phyloP scores from a whole-genome alignment of 805 yeast genomes.

The Schizosaccharomyces pombe region DNA sequence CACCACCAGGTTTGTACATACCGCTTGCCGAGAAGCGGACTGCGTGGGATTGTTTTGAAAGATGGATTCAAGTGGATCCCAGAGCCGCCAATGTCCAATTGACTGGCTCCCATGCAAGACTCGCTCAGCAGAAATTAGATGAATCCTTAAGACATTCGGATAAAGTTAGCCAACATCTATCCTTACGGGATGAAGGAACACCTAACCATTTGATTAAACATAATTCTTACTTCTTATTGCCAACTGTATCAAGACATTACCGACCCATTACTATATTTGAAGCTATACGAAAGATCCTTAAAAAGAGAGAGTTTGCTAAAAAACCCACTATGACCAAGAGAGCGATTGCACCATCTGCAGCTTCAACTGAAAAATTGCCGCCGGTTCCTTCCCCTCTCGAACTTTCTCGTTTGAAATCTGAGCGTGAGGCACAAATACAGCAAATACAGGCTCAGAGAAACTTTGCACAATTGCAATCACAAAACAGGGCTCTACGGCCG shows the following conservation, averaged over 20 bases:
- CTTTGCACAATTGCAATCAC: slow-evolving; percentile 8
- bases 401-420: slow-evolving; percentile 57
- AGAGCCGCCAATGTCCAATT: slow-evolving; percentile 50
- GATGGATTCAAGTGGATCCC: slow-evolving; percentile 81
- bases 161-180: slow-evolving; percentile 40
- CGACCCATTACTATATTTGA: slow-evolving; percentile 97
- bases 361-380: not conserved
- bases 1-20: slow-evolving; percentile 29
- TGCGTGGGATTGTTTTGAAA: slow-evolving; percentile 96
- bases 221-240: slow-evolving; percentile 63
- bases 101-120: slow-evolving; percentile 2
- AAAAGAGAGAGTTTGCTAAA: slow-evolving; percentile 61
- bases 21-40: slow-evolving; percentile 87
- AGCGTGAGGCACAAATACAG: slow-evolving; percentile 39
- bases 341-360: not conserved
- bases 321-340: slow-evolving; percentile 19
- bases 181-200: not conserved
- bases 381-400: slow-evolving; percentile 54
- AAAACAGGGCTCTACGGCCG: slow-evolving; percentile 2
- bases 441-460: slow-evolving; percentile 29
- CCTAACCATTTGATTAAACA: slow-evolving; percentile 70
- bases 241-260: slow-evolving; percentile 71
- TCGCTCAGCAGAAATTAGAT: slow-evolving; percentile 3
- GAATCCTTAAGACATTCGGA: slow-evolving; percentile 69
- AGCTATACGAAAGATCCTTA: slow-evolving; percentile 72